Conservation (phyloP, 148 eudicot species). For the Camellia sinensis region DNA sequence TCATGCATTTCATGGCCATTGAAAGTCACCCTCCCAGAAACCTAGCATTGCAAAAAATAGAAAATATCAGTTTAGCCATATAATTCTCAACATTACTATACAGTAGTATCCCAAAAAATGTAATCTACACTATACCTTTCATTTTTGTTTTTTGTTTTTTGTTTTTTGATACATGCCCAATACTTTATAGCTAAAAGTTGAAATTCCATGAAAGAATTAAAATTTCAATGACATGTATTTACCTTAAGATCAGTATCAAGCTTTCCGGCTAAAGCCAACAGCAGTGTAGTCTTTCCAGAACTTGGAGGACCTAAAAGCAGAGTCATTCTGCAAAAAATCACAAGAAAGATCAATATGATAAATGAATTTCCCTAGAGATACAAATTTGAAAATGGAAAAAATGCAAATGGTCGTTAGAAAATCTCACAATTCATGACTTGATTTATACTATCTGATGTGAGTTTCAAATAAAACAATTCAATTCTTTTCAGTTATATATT, state of each 20-base stretch:
- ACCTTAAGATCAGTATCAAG: conserved; percentile 48
- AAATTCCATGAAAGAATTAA: not conserved
- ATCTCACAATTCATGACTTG: too few relatives aligned
- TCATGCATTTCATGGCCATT: conserved; percentile 70
- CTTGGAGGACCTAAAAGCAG: conserved; percentile 73
- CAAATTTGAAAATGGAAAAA: not conserved
- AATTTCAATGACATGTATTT: not conserved
- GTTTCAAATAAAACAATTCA: too few relatives aligned
- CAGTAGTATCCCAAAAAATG: too few relatives aligned
- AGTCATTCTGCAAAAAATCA: conserved; percentile 47
- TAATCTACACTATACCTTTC: too few relatives aligned
- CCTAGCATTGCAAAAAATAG: conserved; percentile 24
- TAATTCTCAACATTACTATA: too few relatives aligned
- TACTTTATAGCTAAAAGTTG: not conserved
- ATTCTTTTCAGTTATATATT: too few relatives aligned
- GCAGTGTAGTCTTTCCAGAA: conserved; percentile 71
- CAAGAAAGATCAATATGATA: not conserved
- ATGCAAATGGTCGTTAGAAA: too few relatives aligned
- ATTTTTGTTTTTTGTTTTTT: too few relatives aligned
- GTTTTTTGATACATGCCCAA: too few relatives aligned
- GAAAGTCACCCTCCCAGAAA: conserved; percentile 57
- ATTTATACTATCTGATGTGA: too few relatives aligned
- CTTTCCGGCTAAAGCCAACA: conserved; percentile 65
- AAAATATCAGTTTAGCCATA: not conserved
- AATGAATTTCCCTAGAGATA: not conserved